Base-by-base conservation (phyloP, 495 filamentous ascomycete genomes). In the Evernia prunastri region DNA sequence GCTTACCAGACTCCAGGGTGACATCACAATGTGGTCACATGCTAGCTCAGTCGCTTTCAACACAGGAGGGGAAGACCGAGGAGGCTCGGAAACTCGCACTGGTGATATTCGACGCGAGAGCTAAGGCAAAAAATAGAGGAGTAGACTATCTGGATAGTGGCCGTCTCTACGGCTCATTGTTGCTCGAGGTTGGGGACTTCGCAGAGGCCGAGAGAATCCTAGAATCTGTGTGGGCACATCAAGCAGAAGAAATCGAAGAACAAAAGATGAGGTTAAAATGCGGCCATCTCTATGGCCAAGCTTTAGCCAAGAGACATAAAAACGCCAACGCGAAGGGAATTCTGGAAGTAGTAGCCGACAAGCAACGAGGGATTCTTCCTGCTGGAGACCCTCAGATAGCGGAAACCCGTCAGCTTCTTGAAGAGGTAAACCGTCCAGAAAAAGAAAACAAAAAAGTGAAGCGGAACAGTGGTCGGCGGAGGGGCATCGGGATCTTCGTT, bases 221-320 rank as follows among this genome's bases (percentile, higher is more conserved):
- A 17, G 17, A 18, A 27, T 20, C 27, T 4, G 17, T 49, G 8
- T 63, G 61, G 61, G 40, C 49, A 15, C 20, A 39, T 20, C 17
- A 40, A 39, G 15, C 54, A 11, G 42, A 17, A 17, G 9, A 11
- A 4, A 3, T 1, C 15, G 29, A 49, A 57, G 61, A 63, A 18
- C 37, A 57, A n/a, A 15, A 39, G 6, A 9, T 47, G 31, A 40
- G 54, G 11, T 20, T 63, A 40, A 23, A 33, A 17, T 63, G 61
- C 39, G 61, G 61, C 31, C 51, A 42, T 42, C 61, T 63, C 7
- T 63, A 57, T 18, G 61, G 61, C 23, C 7, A 36, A 9, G 45
- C 45, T 4, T 51, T 51, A 15, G n/a, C 45, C 10, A 27, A 27
- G 25, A 29, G 10, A 51, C 3, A 36, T 13, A 29, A 63, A 6